A percentile compares a stretch with the other conserved stretches of the same genome.
phyloP scores from a whole-genome alignment of 2,329 filamentous ascomycete species.

The Fusarium lateritium region DNA sequence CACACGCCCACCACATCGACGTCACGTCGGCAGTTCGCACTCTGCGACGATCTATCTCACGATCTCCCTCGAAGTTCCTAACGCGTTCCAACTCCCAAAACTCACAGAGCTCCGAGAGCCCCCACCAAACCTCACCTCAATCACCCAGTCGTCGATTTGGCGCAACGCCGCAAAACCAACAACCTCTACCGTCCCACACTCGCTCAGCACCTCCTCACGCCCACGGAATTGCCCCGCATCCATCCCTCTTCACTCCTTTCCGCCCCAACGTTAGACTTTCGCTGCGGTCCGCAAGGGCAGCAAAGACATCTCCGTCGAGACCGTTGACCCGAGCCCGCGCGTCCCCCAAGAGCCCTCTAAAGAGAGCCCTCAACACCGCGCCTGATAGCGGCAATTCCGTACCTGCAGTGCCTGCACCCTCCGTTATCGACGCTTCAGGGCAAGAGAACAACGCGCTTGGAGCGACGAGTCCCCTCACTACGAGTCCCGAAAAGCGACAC shows the following conservation, averaged over 20 bases:
- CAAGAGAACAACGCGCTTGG: conserved; percentile 60
- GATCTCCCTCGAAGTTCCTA: conserved; percentile 94
- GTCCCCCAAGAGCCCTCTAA: conserved; percentile 85
- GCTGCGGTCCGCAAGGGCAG: conserved; percentile 73
- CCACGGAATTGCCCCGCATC: conserved; percentile 51
- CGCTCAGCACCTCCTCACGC: conserved; percentile 56
- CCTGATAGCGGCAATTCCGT: conserved; percentile 78
- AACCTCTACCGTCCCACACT: conserved; percentile 51
- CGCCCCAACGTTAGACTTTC: conserved; percentile 77
- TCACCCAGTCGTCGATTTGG: conserved; percentile 65
- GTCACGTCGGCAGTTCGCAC: conserved; percentile 85
- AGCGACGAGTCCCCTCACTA: conserved; percentile 54
- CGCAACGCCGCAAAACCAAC: conserved; percentile 56
- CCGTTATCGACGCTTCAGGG: conserved; percentile 57
- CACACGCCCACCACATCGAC: conserved; percentile 85
- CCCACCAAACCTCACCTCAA: conserved; percentile 64
- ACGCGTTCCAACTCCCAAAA: conserved; percentile 63
- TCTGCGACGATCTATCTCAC: conserved; percentile 87
- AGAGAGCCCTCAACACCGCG: conserved; percentile 80
- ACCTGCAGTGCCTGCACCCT: conserved; percentile 60
- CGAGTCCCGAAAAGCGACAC: conserved; percentile 64
- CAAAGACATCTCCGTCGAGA: conserved; percentile 69
- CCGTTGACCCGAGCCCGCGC: conserved; percentile 74
- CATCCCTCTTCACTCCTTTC: conserved; percentile 74
- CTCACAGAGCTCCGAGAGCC: conserved; percentile 63